phyloP scores from a whole-genome alignment of 345 rosid genomes.

The Pistacia vera region DNA sequence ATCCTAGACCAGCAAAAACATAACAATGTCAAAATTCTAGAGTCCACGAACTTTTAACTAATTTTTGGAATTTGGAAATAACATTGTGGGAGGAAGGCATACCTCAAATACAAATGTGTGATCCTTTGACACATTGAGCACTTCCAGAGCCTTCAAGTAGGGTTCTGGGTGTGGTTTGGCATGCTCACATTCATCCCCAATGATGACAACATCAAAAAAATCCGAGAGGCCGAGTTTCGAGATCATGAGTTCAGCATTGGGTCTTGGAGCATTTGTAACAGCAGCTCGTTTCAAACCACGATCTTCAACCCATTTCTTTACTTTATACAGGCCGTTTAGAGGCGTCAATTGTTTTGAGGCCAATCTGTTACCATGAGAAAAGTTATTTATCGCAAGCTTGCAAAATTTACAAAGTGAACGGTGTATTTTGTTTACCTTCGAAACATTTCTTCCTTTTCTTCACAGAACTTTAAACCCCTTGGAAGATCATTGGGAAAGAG shows the following conservation, averaged over 20 bases:
- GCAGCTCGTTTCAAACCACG: constrained; percentile 90
- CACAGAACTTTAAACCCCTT: constrained; percentile 60
- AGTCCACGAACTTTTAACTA: not conserved
- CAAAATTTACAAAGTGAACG: not conserved
- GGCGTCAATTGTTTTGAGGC: constrained; percentile 64
- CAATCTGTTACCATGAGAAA: constrained; percentile 44
- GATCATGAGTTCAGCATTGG: constrained; percentile 87
- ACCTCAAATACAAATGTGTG: constrained; percentile 84
- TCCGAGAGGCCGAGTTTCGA: constrained; percentile 74
- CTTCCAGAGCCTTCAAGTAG: constrained; percentile 82
- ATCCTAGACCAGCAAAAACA: constrained; percentile 45
- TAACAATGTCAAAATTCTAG: not conserved
- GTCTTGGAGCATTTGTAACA: constrained; percentile 89
- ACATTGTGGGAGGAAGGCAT: constrained; percentile 1
- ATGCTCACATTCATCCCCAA: constrained; percentile 78
- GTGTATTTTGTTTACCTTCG: constrained; percentile 53
- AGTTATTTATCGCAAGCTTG: not conserved
- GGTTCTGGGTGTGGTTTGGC: constrained; percentile 92
- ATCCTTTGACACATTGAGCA: constrained; percentile 79
- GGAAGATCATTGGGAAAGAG: constrained; percentile 75
- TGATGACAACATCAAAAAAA: constrained; percentile 72
- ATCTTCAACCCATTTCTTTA: constrained; percentile 87
- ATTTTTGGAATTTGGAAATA: not conserved
- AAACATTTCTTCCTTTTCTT: constrained; percentile 80
- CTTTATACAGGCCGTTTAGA: constrained; percentile 62